Evolutionary conservation across 305 asterid genomes (phyloP).

Genomic region (Plantago coronopus): DNA sequence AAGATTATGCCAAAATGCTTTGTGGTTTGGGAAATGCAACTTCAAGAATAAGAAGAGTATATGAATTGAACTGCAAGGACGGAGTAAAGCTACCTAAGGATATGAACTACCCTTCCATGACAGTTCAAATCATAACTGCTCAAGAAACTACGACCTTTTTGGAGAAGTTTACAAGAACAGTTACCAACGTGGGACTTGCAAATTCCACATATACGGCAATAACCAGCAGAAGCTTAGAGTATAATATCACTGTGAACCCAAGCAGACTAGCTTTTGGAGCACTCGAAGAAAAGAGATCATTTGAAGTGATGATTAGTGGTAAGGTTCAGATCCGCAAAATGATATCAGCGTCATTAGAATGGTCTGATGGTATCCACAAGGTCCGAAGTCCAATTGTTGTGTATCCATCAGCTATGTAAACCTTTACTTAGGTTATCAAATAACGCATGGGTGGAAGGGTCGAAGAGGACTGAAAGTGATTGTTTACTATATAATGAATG

Average conservation of each 20-base stretch:
- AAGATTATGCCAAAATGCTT: slow-evolving; percentile 23
- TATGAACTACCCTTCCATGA: slow-evolving; percentile 41
- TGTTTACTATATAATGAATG: too few species aligned
- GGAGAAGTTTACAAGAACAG: slow-evolving; percentile 24
- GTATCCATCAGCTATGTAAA: slow-evolving; percentile 3
- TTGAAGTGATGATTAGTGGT: slow-evolving; percentile 31
- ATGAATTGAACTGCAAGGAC: slow-evolving; percentile 14
- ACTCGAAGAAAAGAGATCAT: slow-evolving; percentile 27
- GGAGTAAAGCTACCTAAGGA: slow-evolving; percentile 14
- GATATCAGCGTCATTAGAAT: slow-evolving; percentile 34
- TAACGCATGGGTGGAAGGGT: too few species aligned
- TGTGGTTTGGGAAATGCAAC: slow-evolving; percentile 24
- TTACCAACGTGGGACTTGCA: slow-evolving; percentile 29
- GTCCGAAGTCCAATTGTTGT: slow-evolving; percentile 43
- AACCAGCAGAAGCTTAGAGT: slow-evolving; percentile 20
- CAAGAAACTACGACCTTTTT: slow-evolving; percentile 11
- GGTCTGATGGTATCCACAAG: slow-evolving; percentile 37
- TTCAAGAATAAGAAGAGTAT: slow-evolving; percentile 10
- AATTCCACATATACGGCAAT: slow-evolving; percentile 25
- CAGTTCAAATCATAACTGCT: slow-evolving; percentile 1
- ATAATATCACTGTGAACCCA: slow-evolving; percentile 22
- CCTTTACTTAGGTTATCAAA: too few species aligned
- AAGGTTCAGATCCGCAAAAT: background rate
- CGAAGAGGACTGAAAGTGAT: too few species aligned
- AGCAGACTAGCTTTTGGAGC: slow-evolving; percentile 22